phyloP scores from a whole-genome alignment of 23 red algal genomes.

The Chondrus crispus region DNA sequence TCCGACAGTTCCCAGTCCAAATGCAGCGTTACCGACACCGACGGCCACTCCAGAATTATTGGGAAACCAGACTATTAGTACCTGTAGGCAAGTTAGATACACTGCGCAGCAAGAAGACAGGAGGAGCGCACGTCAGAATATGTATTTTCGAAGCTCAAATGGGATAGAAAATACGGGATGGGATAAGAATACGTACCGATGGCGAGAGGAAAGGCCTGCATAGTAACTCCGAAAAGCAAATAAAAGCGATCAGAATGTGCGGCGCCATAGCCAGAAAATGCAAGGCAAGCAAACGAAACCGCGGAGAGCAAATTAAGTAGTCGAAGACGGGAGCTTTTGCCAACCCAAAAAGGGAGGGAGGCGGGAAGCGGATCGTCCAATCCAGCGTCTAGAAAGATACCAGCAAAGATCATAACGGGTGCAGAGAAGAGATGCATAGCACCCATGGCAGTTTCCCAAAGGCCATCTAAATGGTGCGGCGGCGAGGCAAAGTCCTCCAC shows the following conservation, averaged over 20 bases:
- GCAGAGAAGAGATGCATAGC: slow-evolving; percentile 37
- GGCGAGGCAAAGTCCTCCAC: neutral
- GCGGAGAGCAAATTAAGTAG: neutral
- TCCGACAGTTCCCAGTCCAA: slow-evolving; percentile 3
- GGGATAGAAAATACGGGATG: neutral
- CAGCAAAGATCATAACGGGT: slow-evolving; percentile 19
- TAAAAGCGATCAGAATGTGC: neutral
- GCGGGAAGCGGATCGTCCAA: neutral
- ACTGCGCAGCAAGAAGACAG: too few species aligned
- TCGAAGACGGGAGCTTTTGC: neutral
- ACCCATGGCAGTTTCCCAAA: slow-evolving; percentile 33
- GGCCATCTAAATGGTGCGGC: neutral
- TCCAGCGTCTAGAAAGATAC: neutral
- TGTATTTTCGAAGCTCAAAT: neutral
- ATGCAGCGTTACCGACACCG: neutral
- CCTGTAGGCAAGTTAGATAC: too few species aligned
- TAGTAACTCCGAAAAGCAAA: neutral
- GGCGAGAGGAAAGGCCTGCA: slow-evolving; percentile 22
- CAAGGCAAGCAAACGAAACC: slow-evolving; percentile 9
- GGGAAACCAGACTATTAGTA: slow-evolving; percentile 21
- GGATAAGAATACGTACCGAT: neutral
- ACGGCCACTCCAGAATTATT: neutral
- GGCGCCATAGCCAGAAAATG: neutral
- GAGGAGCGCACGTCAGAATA: neutral
- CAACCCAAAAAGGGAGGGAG: neutral